phyloP scores from a whole-genome alignment of 2,329 filamentous ascomycete species.

The Dissoconium aciculare region DNA sequence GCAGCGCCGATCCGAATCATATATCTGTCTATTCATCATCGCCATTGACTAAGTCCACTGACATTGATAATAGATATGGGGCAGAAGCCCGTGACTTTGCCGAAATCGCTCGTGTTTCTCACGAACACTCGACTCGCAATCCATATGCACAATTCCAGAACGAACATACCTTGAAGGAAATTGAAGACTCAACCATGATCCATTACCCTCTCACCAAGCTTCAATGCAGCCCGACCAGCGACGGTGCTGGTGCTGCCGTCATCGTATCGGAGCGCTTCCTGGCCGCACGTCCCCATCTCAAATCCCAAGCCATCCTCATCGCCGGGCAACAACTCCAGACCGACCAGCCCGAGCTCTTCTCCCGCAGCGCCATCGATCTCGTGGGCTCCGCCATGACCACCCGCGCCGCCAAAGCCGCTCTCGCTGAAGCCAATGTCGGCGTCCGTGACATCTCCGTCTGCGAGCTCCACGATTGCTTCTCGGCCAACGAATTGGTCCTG shows the following conservation, averaged over 20 bases:
- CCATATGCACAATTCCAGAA: slow-evolving; percentile 93
- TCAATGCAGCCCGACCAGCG: slow-evolving; percentile 94
- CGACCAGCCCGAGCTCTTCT: slow-evolving; percentile 68
- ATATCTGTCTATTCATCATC: slow-evolving; percentile 4
- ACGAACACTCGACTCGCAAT: slow-evolving; percentile 78
- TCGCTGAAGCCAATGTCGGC: slow-evolving; percentile 53
- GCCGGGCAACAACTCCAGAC: slow-evolving; percentile 78
- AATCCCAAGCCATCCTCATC: slow-evolving; percentile 68
- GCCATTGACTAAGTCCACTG: too few species aligned
- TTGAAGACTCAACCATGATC: slow-evolving; percentile 62
- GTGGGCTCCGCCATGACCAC: slow-evolving; percentile 77
- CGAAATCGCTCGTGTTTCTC: slow-evolving; percentile 85
- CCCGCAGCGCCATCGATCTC: slow-evolving; percentile 65
- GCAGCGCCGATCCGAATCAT: too few species aligned
- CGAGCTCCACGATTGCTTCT: slow-evolving; percentile 95
- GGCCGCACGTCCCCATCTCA: slow-evolving; percentile 65
- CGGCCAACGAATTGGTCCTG: slow-evolving; percentile 80
- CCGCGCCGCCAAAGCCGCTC: slow-evolving; percentile 51
- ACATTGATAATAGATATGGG: too few species aligned
- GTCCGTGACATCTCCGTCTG: slow-evolving; percentile 63
- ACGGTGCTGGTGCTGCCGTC: slow-evolving; percentile 77
- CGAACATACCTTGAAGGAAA: slow-evolving; percentile 73
- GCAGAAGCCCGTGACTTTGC: slow-evolving; percentile 75
- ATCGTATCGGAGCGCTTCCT: slow-evolving; percentile 83
- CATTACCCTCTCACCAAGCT: slow-evolving; percentile 82